Evolutionary conservation across 2,329 filamentous ascomycete species (phyloP), one percentile per base, ranked within the genome.

Genomic region (Curvularia spicifera): DNA sequence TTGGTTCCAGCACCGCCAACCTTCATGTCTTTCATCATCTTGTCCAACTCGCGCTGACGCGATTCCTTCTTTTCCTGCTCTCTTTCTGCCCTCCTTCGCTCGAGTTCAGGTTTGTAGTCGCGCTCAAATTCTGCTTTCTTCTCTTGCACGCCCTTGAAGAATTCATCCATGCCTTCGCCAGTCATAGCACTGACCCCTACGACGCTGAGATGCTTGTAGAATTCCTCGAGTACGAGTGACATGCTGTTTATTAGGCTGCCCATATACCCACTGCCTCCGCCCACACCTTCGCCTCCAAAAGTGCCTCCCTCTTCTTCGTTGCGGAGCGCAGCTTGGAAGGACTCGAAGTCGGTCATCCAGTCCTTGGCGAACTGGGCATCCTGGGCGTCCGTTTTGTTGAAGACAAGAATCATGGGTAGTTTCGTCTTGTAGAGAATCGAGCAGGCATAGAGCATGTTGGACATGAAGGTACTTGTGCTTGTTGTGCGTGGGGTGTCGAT

Each of bases 261-360:
- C 95, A 99, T 98, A 80, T 99, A 99, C 13, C 95, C 95, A 67
- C 89, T 95, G 10, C 93, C 93, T 5, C 73, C 76, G 4, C 88
- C 86, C 56, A 84, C 83, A 9, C 86, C 88, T 66, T 93, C 92
- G 13, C 89, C 88, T 12, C 90, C 91, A 71, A 93, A 90, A 0
- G 86, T 87, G 45, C 93, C 92, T 7, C 84, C 83, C 55, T 90
- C 87, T 75, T 97, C 91, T 71, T 98, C 95, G 26, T 86, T 81
- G 48, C 87, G 85, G 45, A 99, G 82, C 0, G 96, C 94, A 15
- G 87, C 87, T 75, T 98, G 95, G 80, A 99, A 99, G 0, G 91
- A 88, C 66, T 99, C 95, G 71, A 97, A 99, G 77, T 99, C 94
- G 5, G 93, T 96, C 95, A 99, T 99, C 95, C 96, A 99, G 74